Conservation (phyloP, 768 basidiomycete genomes). For the Postia placenta region DNA sequence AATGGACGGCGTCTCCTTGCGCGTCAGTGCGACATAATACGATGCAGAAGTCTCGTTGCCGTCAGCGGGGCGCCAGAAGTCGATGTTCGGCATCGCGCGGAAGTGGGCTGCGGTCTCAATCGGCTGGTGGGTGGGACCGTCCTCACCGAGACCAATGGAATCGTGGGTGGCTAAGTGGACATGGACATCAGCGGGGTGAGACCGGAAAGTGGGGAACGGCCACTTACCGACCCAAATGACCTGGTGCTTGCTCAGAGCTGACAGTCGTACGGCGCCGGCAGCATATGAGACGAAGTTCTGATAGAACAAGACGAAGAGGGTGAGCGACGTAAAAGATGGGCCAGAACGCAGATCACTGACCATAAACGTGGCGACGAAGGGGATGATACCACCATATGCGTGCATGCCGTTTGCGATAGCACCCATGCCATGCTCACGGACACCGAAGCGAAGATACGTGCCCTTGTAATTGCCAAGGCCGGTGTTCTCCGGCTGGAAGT, state of each 20-base stretch:
- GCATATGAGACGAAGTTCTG: constrained; percentile 94
- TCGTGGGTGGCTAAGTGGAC: constrained; percentile 89
- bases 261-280: constrained; percentile 86
- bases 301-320: not conserved
- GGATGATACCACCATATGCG: constrained; percentile 89
- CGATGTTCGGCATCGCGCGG: constrained; percentile 86
- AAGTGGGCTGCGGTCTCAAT: constrained; percentile 84
- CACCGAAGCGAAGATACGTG: constrained; percentile 92
- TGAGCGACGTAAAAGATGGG: not conserved
- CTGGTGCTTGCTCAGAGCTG: constrained; percentile 82
- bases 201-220: no score
- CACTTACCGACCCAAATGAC: constrained; percentile 89
- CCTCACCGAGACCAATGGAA: constrained; percentile 88
- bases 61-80: constrained; percentile 91
- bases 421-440: constrained; percentile 96
- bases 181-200: not conserved
- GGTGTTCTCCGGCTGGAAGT: constrained; percentile 90
- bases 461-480: constrained; percentile 80
- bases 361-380: constrained; percentile 90
- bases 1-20: constrained; percentile 75
- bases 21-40: constrained; percentile 73
- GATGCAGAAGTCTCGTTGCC: constrained; percentile 97
- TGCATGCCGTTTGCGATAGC: constrained; percentile 88
- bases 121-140: constrained; percentile 95
- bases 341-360: constrained; percentile 36